These are phyloP conservation scores for Microcyclospora tardicrescens DNA, from an alignment of 2,329 filamentous ascomycete species.

Conservation along the genomic window DNA sequence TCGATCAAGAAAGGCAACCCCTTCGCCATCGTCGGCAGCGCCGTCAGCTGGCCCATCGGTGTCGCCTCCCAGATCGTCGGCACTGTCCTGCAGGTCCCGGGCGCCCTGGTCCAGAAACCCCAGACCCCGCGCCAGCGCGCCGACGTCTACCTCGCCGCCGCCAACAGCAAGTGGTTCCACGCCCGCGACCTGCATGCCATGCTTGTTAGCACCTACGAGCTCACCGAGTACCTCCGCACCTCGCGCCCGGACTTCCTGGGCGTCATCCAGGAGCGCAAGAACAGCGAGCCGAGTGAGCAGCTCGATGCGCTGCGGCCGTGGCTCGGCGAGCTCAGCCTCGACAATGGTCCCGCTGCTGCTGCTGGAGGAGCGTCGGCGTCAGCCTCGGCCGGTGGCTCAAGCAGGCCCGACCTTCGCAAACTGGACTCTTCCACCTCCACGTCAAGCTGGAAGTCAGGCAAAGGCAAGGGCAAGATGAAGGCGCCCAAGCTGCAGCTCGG, in stretches of 20 bases:
- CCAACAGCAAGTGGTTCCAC: constrained; percentile 11
- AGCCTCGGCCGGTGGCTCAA: too few relatives aligned
- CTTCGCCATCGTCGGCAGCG: constrained; percentile 8
- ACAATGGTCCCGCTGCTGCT: too few relatives aligned
- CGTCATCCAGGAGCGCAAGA: neutral
- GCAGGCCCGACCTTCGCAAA: too few relatives aligned
- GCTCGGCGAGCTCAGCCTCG: constrained; percentile 3
- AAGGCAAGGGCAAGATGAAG: constrained; percentile 2
- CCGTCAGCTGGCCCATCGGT: constrained; percentile 8
- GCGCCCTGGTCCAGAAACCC: constrained; percentile 6
- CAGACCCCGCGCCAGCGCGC: constrained; percentile 10
- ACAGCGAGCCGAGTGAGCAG: constrained; percentile 1
- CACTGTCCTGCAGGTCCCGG: constrained; percentile 5
- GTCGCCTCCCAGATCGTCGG: constrained; percentile 7
- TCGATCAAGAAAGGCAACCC: constrained; percentile 7
- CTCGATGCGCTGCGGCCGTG: constrained; percentile 3
- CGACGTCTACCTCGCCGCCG: constrained; percentile 8
- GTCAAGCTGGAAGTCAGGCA: neutral
- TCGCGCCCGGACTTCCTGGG: constrained; percentile 2
- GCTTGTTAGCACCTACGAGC: constrained; percentile 7
- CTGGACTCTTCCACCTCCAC: neutral
- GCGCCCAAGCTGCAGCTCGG: constrained; percentile 6
- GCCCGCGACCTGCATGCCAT: constrained; percentile 7
- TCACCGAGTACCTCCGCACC: constrained; percentile 2
- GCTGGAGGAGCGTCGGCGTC: too few relatives aligned